Evolutionary conservation across 83 land plant species (phyloP).

Genomic region (Diphasiastrum complanatum): DNA sequence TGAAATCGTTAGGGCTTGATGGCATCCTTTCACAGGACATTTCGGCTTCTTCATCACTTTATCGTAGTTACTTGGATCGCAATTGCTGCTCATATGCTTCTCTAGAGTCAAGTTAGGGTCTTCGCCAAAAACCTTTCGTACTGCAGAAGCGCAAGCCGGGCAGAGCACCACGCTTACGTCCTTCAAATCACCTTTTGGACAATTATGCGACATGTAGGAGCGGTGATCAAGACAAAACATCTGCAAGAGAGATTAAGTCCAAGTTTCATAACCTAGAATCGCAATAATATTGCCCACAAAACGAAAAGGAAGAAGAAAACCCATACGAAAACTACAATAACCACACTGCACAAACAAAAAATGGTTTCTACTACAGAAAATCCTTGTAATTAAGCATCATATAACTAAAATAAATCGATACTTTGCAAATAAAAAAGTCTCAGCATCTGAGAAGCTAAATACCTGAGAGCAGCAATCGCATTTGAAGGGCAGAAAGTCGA

Average conservation of each 20-base stretch:
- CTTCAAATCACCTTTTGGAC: slow-evolving; percentile 45
- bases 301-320: not conserved
- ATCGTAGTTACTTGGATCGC: slow-evolving; percentile 52
- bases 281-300: no score
- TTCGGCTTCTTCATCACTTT: slow-evolving; percentile 51
- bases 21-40: slow-evolving; percentile 70
- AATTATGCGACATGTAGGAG: slow-evolving; percentile 48
- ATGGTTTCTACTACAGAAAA: not conserved
- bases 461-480: slow-evolving; percentile 17
- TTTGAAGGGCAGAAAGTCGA: slow-evolving; percentile 20
- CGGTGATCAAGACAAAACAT: slow-evolving; percentile 78
- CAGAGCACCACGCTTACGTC: slow-evolving; percentile 63
- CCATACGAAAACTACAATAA: not conserved
- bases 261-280: not conserved
- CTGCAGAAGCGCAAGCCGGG: slow-evolving; percentile 47
- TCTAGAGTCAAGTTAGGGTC: slow-evolving; percentile 40
- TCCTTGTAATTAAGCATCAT: not conserved
- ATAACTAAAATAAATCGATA: not conserved
- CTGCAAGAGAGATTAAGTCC: slow-evolving; percentile 17
- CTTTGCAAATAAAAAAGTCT: not conserved
- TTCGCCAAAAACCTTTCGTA: slow-evolving; percentile 43
- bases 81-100: slow-evolving; percentile 46
- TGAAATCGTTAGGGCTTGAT: slow-evolving; percentile 54
- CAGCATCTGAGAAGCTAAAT: not conserved
- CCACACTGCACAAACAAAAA: not conserved